Evolutionary conservation across 2,329 filamentous ascomycete species (phyloP).

Genomic region (Cladophialophora immunda): DNA sequence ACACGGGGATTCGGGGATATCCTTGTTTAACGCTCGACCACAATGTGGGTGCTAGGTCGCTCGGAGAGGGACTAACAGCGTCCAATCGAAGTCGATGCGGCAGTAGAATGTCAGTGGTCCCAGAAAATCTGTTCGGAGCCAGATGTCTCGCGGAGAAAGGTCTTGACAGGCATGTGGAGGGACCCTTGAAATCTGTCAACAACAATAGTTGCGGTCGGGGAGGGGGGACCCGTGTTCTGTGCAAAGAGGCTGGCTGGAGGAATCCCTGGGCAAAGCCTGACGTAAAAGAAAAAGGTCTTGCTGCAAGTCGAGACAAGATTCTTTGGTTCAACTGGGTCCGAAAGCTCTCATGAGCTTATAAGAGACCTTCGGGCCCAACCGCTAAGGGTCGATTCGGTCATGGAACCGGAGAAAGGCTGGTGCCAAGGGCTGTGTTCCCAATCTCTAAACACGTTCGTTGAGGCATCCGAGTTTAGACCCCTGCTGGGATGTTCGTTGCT

Average conservation of each 20-base stretch:
- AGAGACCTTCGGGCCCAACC: not conserved
- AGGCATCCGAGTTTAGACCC: slow-evolving; percentile 2
- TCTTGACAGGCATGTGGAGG: slow-evolving; percentile 3
- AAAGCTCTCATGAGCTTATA: slow-evolving; percentile 1
- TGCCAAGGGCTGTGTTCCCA: not conserved
- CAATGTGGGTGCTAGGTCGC: not conserved
- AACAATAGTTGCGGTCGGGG: not conserved
- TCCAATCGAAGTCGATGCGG: slow-evolving; percentile 2
- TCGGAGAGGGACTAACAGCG: not conserved
- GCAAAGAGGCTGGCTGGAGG: not conserved
- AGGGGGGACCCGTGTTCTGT: not conserved
- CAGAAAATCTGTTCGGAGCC: not conserved
- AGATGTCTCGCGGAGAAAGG: slow-evolving; percentile 5
- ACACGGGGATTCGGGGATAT: slow-evolving; percentile 1
- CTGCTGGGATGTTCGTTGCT: not conserved
- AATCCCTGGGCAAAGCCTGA: not conserved
- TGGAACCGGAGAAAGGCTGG: not conserved
- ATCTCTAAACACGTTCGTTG: not conserved
- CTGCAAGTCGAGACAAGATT: slow-evolving; percentile 8
- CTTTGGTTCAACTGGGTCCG: slow-evolving; percentile 2
- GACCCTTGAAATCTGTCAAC: slow-evolving; percentile 2
- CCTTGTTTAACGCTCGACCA: slow-evolving; percentile 2
- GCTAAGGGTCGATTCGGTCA: not conserved
- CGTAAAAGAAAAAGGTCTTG: slow-evolving; percentile 1
- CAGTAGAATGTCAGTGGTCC: not conserved